phyloP scores from a whole-genome alignment of 2,329 filamentous ascomycete species.

The Diplodia scrobiculata region DNA sequence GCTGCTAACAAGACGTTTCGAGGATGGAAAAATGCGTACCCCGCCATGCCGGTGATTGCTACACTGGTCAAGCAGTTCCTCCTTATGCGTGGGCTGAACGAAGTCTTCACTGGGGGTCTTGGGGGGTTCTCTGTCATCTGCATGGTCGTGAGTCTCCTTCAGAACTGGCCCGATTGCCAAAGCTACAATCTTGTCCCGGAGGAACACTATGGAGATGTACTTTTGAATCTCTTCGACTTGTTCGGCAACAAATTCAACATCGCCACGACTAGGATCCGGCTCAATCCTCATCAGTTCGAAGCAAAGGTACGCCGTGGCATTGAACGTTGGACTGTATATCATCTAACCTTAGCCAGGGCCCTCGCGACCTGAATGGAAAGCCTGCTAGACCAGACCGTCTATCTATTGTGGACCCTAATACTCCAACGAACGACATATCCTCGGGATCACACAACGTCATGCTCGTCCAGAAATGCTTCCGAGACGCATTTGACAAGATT shows the following conservation, averaged over 20 bases:
- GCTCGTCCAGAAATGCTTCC: conserved; percentile 70
- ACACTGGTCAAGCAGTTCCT: conserved; percentile 91
- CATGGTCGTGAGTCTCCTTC: conserved; percentile 84
- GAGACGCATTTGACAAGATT: conserved; percentile 46
- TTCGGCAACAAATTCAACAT: conserved; percentile 84
- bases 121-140: conserved; percentile 95
- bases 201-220: conserved; percentile 73
- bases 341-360: conserved; percentile 9
- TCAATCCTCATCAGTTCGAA: conserved; percentile 74
- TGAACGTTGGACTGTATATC: not conserved
- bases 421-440: conserved; percentile 80
- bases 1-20: conserved; percentile 78
- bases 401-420: conserved; percentile 91
- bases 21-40: conserved; percentile 75
- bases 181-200: conserved; percentile 60
- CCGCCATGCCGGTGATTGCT: conserved; percentile 82
- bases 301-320: conserved; percentile 65
- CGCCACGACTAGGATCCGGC: conserved; percentile 68
- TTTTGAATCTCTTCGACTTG: conserved; percentile 85
- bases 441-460: conserved; percentile 75
- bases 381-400: conserved; percentile 59
- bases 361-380: conserved; percentile 39
- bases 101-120: conserved; percentile 86
- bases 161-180: conserved; percentile 73
- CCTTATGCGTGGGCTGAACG: conserved; percentile 84